Evolutionary conservation across 371 early-diverging fungal species (phyloP), one percentile per base, ranked within the genome.

Genomic region (Mortierella sp.): DNA sequence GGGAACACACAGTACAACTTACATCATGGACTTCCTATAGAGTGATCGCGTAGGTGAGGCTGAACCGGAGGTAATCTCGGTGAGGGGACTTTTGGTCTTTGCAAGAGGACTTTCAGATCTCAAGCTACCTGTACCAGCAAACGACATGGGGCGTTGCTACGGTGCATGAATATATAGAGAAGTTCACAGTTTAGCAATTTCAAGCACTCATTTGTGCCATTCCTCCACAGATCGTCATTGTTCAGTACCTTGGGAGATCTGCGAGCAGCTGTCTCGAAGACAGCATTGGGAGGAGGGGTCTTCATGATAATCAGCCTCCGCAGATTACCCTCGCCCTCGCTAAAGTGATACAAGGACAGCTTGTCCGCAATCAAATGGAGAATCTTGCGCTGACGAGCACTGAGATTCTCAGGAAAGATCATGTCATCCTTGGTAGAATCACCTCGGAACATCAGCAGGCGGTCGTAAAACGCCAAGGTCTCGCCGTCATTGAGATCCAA

Each of bases 401-500:
- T 78, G 32, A 86, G 76, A 44, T 82, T 76, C 46, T 83, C 83
- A 28, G 86, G 80, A 39, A 86, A 81, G 37, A 83, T 86, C 56
- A 92, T 81, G 68, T 89, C 89, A 14, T 84, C 86, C 49, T 85
- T 80, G 28, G 82, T 72, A 32, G 88, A 82, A 64, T 92, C 89
- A 49, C 86, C 84, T 67, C 91, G 82, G 70, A 93, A 93, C 49
- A 86, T 83, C 57, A 89, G 78, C 61, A 93, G 67, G 47, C 86
- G 84, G 26, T 90, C 90, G 54, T 91, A 91, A 37, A 92, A 80
- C 54, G 85, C 84, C 50, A 90, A 80, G 11, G 90, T 89, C 63
- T 85, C 85, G 15, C 86, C 83, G 63, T 92, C 89, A 60, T 90
- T 89, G 60, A 91, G 78, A 56, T 93, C 91, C 54, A 92, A 78